Evolutionary conservation across 495 filamentous ascomycete species (phyloP), one percentile per base, ranked within the genome.

Genomic region (Cenococcum geophilum): DNA sequence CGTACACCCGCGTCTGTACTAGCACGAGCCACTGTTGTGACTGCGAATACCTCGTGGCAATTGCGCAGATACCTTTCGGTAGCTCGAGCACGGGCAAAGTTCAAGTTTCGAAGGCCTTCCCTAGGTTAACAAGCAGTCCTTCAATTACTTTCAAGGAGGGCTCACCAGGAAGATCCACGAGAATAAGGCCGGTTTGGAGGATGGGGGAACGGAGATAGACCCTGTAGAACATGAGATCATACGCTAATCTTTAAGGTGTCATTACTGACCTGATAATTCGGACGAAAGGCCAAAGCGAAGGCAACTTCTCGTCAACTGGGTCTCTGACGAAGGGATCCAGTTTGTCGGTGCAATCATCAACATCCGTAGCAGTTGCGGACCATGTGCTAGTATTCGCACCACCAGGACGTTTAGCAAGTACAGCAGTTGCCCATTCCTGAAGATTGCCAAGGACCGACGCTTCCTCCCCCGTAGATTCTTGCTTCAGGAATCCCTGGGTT

Each of bases 261-360:
- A 1, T 52, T 4, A 52, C 49, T 52, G 0, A 52, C 49, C 63
- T 40, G 10, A 61, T 25, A 6, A 65, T 50, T 8, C 58, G 40
- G 58, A 65, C 36, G 22, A 57, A 61, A 8, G 63, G 63, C 63
- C 63, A 65, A 10, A 65, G 53, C 12, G 58, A 51, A 18, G 58
- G 21, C 10, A 11, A 47, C 1, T 16, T 48, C 14, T 54, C 53
- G 16, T 61, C 63, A 14, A 58, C 18, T 10, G 58, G 53, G 43
- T 61, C 36, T 32, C 51, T 18, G 2, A 27, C 52, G 49, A 65
- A 65, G 23, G 53, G 40, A 25, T 65, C 54, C 1, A 65, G 16
- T 49, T 58, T 58, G 21, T 65, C 63, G 4, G 25, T 37, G 40
- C 42, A 65, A 36, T 65, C 63, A n/a, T 65, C 63, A 8, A 58